Percentiles rank a stretch among this genome's conserved stretches.
Conservation (phyloP, 1,284 basidiomycete species). For the Entoloma clypeatum region DNA sequence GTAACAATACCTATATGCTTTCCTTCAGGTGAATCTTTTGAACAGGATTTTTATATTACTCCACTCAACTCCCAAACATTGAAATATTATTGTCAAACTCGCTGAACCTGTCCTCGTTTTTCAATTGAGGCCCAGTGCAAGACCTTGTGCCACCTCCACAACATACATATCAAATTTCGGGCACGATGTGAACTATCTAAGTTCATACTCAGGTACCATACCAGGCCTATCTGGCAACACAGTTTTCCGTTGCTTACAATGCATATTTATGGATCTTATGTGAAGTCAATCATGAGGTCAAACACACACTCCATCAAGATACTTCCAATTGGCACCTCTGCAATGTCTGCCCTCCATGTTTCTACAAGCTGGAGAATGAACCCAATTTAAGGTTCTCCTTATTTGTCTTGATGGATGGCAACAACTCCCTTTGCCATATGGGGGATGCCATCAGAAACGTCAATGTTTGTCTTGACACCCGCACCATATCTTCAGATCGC, state of each 20-base stretch:
- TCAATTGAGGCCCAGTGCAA: background rate
- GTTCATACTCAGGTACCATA: constrained; percentile 5
- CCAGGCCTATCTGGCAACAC: constrained; percentile 1
- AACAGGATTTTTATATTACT: no score
- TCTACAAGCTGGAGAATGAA: constrained; percentile 6
- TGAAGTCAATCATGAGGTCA: background rate
- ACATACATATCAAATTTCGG: background rate
- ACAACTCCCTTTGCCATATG: background rate
- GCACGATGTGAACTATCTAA: background rate
- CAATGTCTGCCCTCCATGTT: constrained; percentile 6
- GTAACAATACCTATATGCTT: no score
- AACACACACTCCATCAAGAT: constrained; percentile 3
- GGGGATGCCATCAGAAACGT: background rate
- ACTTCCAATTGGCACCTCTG: constrained; percentile 1
- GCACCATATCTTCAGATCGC: background rate
- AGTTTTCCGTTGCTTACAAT: constrained; percentile 10
- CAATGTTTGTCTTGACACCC: background rate
- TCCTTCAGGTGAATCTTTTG: no score
- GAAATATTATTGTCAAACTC: background rate
- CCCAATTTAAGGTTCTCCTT: no score
- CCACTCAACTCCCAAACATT: no score
- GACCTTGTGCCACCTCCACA: background rate
- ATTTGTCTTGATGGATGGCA: background rate
- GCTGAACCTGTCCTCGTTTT: constrained; percentile 1
- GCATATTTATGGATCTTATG: constrained; percentile 9